Percentiles rank a stretch among this genome's conserved stretches.
phyloP scores from a whole-genome alignment of 2,329 filamentous ascomycete genomes.

The Reticulascus tulasneorum region DNA sequence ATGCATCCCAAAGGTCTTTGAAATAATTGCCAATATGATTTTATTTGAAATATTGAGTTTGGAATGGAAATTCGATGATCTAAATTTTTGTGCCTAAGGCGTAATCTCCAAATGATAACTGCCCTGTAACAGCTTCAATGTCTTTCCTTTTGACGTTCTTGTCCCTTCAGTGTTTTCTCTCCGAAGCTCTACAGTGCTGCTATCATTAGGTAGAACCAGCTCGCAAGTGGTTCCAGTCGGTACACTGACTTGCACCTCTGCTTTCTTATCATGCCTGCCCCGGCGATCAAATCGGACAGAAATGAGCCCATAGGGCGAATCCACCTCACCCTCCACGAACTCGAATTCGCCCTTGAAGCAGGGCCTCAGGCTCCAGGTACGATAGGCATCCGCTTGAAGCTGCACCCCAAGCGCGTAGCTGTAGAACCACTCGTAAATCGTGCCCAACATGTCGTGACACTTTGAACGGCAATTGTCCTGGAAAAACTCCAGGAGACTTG shows the following conservation, averaged over 20 bases:
- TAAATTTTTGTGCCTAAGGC: no score
- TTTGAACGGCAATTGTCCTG: conserved; percentile 38
- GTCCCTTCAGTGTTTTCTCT: conserved; percentile 4
- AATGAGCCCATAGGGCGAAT: conserved; percentile 34
- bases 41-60: no score
- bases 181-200: conserved; percentile 12
- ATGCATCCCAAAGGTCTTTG: no score
- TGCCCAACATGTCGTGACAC: conserved; percentile 45
- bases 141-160: conserved; percentile 7
- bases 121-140: conserved; percentile 13
- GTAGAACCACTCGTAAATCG: conserved; percentile 46
- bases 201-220: conserved; percentile 15
- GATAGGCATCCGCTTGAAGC: conserved; percentile 32
- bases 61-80: no score
- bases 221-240: conserved; percentile 17
- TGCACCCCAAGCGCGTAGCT: conserved; percentile 33
- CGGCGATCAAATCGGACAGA: conserved; percentile 17
- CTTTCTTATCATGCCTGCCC: conserved; percentile 5
- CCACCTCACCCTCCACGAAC: conserved; percentile 29
- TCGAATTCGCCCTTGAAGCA: conserved; percentile 35
- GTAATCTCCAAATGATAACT: conserved; percentile 16
- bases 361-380: conserved; percentile 33
- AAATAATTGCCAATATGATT: no score
- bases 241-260: conserved; percentile 14
- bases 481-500: conserved; percentile 39